Evolutionary conservation across 129 eudicot species (phyloP), one percentile per base, ranked within the genome.

Genomic region (Dittrichia graveolens): DNA sequence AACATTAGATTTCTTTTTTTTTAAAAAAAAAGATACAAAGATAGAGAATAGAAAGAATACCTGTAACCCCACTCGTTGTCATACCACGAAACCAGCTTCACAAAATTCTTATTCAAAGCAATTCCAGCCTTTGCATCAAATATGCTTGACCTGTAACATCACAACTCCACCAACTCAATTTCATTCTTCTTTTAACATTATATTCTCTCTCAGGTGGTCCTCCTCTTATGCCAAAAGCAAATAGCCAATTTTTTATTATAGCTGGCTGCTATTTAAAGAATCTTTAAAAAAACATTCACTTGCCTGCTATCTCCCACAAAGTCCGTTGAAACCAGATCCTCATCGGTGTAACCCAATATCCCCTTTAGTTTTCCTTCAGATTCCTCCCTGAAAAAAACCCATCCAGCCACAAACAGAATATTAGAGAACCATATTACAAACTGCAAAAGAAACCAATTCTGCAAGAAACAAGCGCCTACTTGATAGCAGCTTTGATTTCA

Each of bases 1-100:
- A 4, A 70, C 4, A 16, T 0, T 49, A 24, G 31, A 38, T 9
- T 4, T n/a, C n/a, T n/a, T n/a, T n/a, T n/a, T n/a, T n/a, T n/a
- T n/a, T 3, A 56, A 13, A 1, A 4, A 6, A 12, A 4, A 48
- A 37, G 5, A 12, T 71, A 42, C 8, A 6, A 19, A 14, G 41
- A 35, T 18, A 43, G 18, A 52, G 8, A 3, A 13, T 24, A 40
- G 10, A 70, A 49, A 12, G 5, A 58, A 2, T 85, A 88, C 95
- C 91, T 88, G 91, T 85, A 88, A 48, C 95, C 95, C 95, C 95
- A 89, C 75, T 89, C 95, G n/a, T 89, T 89, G 74, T 89, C 95
- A n/a, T 89, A 89, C 91, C 95, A 89, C 69, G 91, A 54, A 68
- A 88, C 89, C 8, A 88, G 76, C 87, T 88, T 88, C 47, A 85